A percentile compares a stretch with the other conserved stretches of the same genome.
Evolutionary conservation across 202 grass and related monocot species (phyloP).

Genomic region (Musa balbisiana): DNA sequence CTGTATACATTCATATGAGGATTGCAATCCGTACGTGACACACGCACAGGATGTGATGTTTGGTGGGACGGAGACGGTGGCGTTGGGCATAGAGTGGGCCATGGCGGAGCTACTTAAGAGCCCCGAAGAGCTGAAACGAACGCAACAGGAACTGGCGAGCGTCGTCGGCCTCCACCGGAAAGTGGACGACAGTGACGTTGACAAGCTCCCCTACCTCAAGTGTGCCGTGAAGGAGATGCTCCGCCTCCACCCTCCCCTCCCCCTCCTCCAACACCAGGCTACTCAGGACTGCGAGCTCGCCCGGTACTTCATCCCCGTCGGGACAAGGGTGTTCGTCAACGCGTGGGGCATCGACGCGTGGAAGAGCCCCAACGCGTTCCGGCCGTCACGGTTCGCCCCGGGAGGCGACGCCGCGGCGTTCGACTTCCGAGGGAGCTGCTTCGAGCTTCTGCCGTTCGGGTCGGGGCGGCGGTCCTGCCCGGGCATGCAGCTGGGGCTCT

Average conservation of each 20-base stretch:
- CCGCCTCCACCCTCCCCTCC: background rate
- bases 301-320: background rate
- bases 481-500: background rate
- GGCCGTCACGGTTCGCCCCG: background rate
- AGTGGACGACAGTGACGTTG: background rate
- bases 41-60: conserved; percentile 3
- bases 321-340: background rate
- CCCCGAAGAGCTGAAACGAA: background rate
- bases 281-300: background rate
- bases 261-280: conserved; percentile 2
- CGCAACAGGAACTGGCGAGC: background rate
- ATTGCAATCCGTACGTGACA: background rate
- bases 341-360: background rate
- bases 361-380: background rate
- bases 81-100: background rate
- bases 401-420: background rate
- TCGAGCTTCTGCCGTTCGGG: background rate
- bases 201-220: conserved; percentile 2
- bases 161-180: background rate
- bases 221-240: background rate
- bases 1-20: background rate
- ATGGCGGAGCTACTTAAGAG: background rate
- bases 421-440: background rate
- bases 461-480: background rate
- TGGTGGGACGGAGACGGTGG: conserved; percentile 3